Conservation (phyloP, 1,284 basidiomycete species). For the Blastosporella zonata region DNA sequence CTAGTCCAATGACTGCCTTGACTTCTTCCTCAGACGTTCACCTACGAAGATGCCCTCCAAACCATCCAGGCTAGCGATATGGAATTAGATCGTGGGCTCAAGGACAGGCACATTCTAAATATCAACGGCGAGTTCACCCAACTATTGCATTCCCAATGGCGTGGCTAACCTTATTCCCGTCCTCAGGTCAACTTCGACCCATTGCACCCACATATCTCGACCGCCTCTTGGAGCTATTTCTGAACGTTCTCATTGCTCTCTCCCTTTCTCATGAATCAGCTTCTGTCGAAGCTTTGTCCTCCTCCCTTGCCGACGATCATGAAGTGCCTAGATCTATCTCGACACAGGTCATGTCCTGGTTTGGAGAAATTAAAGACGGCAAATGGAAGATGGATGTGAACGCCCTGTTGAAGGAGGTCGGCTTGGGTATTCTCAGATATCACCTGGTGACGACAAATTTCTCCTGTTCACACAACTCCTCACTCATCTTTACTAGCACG, state of each 20-base stretch:
- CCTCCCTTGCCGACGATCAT: constrained; percentile 67
- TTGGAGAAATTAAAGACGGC: constrained; percentile 57
- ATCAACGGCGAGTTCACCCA: constrained; percentile 57
- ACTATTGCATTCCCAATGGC: too few relatives aligned
- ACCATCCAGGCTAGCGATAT: constrained; percentile 78
- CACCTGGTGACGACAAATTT: constrained; percentile 47
- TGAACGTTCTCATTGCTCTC: constrained; percentile 66
- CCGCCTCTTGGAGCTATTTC: constrained; percentile 68
- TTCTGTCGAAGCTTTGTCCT: constrained; percentile 51
- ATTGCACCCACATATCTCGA: constrained; percentile 65
- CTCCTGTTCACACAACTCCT: not conserved
- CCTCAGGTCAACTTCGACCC: constrained; percentile 61
- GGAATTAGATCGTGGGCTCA: constrained; percentile 66
- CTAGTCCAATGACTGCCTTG: not conserved
- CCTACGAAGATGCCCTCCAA: constrained; percentile 57
- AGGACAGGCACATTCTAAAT: constrained; percentile 65
- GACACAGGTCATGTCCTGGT: constrained; percentile 75
- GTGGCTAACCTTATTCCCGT: constrained; percentile 7
- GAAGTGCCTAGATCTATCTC: constrained; percentile 64
- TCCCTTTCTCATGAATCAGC: constrained; percentile 47
- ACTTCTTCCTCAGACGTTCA: constrained; percentile 32
- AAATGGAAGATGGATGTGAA: constrained; percentile 64
- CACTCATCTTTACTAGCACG: constrained; percentile 38
- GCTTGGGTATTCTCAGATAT: constrained; percentile 64
- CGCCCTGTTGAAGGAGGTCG: constrained; percentile 62